phyloP scores from a whole-genome alignment of 805 yeast genomes.

The Candida ficus region DNA sequence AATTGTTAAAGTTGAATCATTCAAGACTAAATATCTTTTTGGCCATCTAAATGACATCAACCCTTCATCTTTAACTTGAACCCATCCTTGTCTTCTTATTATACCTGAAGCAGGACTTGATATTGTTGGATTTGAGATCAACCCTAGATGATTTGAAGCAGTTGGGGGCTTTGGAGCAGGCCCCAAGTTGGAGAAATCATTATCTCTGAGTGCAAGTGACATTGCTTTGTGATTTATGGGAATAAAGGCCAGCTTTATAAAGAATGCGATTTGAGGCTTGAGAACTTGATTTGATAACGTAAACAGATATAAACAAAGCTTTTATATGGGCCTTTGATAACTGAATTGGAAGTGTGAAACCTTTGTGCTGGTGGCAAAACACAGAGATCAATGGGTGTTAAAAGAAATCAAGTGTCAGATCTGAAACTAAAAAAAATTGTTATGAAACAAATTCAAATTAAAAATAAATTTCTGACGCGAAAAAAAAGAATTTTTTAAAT shows the following conservation, averaged over 20 bases:
- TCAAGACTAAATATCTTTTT: conserved; percentile 73
- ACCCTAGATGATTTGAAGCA: conserved; percentile 7
- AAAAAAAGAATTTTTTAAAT: background rate
- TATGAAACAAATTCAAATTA: too few species aligned
- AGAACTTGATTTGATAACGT: too few species aligned
- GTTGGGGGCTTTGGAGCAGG: conserved; percentile 49
- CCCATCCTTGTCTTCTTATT: conserved; percentile 67
- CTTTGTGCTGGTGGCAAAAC: too few species aligned
- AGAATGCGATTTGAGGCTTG: too few species aligned
- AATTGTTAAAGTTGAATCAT: conserved; percentile 69
- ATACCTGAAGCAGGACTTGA: conserved; percentile 13
- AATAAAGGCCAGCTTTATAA: conserved; percentile 9
- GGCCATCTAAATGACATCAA: conserved; percentile 89
- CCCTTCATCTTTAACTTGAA: conserved; percentile 89
- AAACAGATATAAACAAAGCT: too few species aligned
- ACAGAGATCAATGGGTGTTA: too few species aligned
- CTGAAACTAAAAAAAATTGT: too few species aligned
- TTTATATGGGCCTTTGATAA: too few species aligned
- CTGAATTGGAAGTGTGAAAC: too few species aligned
- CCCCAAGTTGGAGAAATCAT: conserved; percentile 49
- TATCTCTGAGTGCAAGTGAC: conserved; percentile 35
- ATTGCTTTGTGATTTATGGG: conserved; percentile 3
- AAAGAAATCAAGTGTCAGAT: too few species aligned
- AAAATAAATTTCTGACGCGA: background rate
- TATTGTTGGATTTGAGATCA: conserved; percentile 26